Evolutionary conservation across 495 filamentous ascomycete species (phyloP).

Genomic region (Hypoxylon cercidicola): DNA sequence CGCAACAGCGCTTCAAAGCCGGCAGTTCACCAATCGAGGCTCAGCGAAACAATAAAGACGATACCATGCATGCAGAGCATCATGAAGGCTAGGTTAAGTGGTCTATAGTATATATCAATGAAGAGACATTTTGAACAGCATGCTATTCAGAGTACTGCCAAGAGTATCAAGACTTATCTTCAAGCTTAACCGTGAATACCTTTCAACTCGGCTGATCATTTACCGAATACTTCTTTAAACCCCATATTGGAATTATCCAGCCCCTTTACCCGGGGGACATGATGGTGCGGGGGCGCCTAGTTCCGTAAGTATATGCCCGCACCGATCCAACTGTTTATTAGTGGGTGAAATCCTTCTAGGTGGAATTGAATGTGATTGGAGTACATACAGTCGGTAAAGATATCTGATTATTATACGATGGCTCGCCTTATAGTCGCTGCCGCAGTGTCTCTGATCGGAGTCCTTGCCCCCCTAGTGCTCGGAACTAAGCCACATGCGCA

Average conservation of each 20-base stretch:
- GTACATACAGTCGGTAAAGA: background rate
- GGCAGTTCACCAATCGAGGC: conserved; percentile 1
- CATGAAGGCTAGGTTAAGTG: conserved; percentile 22
- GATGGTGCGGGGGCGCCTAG: conserved; percentile 35
- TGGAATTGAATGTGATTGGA: conserved; percentile 7
- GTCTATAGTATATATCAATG: no score
- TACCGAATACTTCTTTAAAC: conserved; percentile 2
- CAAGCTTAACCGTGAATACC: no score
- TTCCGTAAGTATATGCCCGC: background rate
- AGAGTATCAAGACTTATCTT: no score
- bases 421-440: background rate
- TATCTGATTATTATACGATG: conserved; percentile 5
- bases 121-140: no score
- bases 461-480: conserved; percentile 12
- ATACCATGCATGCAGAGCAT: conserved; percentile 15
- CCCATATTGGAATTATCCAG: conserved; percentile 23
- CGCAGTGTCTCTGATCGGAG: conserved; percentile 8
- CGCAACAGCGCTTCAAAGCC: conserved; percentile 32
- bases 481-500: conserved; percentile 1
- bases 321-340: background rate
- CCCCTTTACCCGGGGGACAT: conserved; percentile 31
- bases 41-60: conserved; percentile 5
- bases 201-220: background rate
- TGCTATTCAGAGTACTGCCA: no score
- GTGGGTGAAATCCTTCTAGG: background rate